Evolutionary conservation across 108 stramenopile genomes (phyloP), one percentile per base, ranked within the genome.

Genomic region (Nannochloropsis granulata): DNA sequence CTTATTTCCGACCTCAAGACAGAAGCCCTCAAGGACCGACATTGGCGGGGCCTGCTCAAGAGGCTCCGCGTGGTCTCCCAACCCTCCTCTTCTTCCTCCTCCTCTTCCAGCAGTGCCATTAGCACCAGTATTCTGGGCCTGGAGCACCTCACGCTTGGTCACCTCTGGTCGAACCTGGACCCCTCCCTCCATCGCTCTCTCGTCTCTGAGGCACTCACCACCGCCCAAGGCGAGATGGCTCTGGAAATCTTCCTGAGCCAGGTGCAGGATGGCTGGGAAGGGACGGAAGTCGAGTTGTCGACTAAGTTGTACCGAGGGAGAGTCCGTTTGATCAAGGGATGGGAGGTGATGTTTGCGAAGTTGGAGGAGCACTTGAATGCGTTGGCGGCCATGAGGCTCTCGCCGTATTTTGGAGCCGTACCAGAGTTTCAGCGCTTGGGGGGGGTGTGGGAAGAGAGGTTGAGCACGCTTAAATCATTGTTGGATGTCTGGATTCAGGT

Each of bases 151-250:
- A 97, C 96, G 13, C 88, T 99, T 25, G 97, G 96, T 44, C 80
- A 93, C 24, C 90, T 99, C 19, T 99, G 97, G 97, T 95, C 94
- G 78, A 92, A 2, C n/a, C 11, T 93, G 46, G 96, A 95, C 42
- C 90, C 95, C 12, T 42, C 94, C 25, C 91, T 89, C 0, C 89
- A 94, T 79, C 95, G 93, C 90, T 96, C 95, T 86, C 93, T 92
- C 82, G 91, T 99, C 78, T 85, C 83, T 34, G 96, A 97, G 81
- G 92, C 96, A 80, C 90, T 99, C 26, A 90, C 93, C 21, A 86
- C 93, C 42, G 98, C 98, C 25, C 97, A 97, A 86, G 97, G 97
- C 24, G 98, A 99, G 90, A 95, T 96, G 97, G 97, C 98, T 2
- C 93, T 99, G 44, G 97, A 98, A 86, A 91, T 94, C 78, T 99